Evolutionary conservation across 306 rosid species (phyloP).

Genomic region (Vigna radiata): DNA sequence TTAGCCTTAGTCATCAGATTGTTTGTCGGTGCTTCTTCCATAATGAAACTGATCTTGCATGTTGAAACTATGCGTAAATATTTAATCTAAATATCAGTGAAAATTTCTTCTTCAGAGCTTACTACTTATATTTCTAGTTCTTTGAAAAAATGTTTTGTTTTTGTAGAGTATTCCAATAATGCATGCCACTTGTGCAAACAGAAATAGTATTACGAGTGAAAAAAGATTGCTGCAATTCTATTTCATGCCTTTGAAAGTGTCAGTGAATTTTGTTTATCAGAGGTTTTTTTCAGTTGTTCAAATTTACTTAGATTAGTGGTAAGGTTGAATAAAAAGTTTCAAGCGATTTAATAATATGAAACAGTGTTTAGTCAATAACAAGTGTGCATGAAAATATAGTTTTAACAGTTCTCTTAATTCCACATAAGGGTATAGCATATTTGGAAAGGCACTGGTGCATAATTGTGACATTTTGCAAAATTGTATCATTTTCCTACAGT

Average conservation of each 20-base stretch:
- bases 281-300: background rate
- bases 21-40: constrained; percentile 36
- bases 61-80: background rate
- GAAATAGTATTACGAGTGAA: background rate
- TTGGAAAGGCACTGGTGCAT: background rate
- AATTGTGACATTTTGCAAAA: background rate
- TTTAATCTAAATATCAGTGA: background rate
- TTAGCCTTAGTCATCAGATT: constrained; percentile 4
- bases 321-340: background rate
- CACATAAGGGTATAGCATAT: background rate
- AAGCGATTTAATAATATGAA: background rate
- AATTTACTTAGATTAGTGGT: background rate
- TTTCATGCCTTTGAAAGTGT: background rate
- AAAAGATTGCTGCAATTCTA: background rate
- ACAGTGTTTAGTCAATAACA: background rate
- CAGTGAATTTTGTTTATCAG: background rate
- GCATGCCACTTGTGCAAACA: background rate
- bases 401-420: background rate
- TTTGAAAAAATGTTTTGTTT: background rate
- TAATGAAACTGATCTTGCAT: constrained; percentile 12
- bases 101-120: background rate
- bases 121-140: background rate
- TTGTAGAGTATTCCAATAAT: background rate
- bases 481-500: background rate
- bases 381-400: background rate